Conservation (phyloP, 805 yeast species). For the Metschnikowia baotianmanensis region DNA sequence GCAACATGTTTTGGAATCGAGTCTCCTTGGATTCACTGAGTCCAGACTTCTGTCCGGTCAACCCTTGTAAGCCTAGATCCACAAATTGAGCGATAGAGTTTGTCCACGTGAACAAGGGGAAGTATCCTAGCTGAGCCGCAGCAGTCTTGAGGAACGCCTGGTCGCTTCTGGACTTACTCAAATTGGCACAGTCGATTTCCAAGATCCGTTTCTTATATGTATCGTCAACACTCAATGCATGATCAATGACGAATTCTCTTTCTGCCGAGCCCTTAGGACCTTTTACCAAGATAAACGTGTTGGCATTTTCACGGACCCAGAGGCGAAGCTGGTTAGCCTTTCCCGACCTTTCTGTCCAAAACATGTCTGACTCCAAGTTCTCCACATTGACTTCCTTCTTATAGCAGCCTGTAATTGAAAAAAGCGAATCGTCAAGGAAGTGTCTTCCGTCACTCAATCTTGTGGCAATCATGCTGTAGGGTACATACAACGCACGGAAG, state of each 20-base stretch:
- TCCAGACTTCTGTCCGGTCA: constrained; percentile 94
- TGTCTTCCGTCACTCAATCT: constrained; percentile 35
- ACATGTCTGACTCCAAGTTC: constrained; percentile 24
- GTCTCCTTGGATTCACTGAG: constrained; percentile 78
- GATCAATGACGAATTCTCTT: constrained; percentile 67
- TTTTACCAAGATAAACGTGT: constrained; percentile 82
- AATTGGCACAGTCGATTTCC: constrained; percentile 72
- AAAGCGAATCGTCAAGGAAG: constrained; percentile 31
- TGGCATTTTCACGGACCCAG: constrained; percentile 86
- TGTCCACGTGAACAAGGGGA: constrained; percentile 92
- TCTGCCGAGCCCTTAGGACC: constrained; percentile 99
- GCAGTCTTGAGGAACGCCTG: constrained; percentile 61
- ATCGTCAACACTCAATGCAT: constrained; percentile 57
- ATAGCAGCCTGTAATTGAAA: constrained; percentile 13
- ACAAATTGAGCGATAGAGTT: constrained; percentile 73
- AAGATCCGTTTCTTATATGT: constrained; percentile 46
- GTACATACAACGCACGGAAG: constrained; percentile 26
- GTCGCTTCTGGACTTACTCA: constrained; percentile 74
- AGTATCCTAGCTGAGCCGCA: constrained; percentile 82
- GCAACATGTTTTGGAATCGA: constrained; percentile 77
- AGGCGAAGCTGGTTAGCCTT: constrained; percentile 65
- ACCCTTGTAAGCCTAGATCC: constrained; percentile 83
- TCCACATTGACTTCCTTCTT: constrained; percentile 17
- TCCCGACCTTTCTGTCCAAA: constrained; percentile 74
- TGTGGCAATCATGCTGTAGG: constrained; percentile 24